phyloP scores from a whole-genome alignment of 2,329 filamentous ascomycete species.

The Aspergillus floridensis region DNA sequence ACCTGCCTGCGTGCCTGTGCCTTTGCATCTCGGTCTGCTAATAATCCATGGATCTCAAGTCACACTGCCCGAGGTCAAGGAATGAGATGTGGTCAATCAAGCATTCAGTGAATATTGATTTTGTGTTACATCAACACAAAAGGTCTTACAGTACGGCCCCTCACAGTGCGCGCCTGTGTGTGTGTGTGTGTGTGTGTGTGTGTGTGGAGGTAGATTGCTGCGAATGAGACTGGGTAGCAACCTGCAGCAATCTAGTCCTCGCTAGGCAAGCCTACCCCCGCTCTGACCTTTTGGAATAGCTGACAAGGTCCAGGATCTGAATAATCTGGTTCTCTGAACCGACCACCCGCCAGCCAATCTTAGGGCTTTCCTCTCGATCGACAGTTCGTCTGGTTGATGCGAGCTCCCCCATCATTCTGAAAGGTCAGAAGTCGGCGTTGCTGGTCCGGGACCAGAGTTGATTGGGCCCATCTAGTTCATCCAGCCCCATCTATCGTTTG shows the following conservation, averaged over 20 bases:
- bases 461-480: neutral
- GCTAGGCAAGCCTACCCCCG: neutral
- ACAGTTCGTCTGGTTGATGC: constrained; percentile 9
- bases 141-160: neutral
- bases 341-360: neutral
- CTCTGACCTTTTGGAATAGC: neutral
- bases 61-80: neutral
- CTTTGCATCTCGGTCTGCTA: neutral
- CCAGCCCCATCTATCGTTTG: neutral
- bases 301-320: neutral
- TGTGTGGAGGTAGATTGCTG: neutral
- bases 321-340: constrained; percentile 1
- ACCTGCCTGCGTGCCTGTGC: neutral
- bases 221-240: neutral
- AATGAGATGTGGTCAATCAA: neutral
- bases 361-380: constrained; percentile 1
- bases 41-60: neutral
- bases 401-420: neutral
- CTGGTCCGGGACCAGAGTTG: neutral
- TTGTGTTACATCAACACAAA: neutral
- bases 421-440: neutral
- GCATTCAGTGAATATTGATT: no score
- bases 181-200: neutral
- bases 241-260: neutral
- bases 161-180: neutral